These are phyloP conservation scores for Lachancea sp. DNA, from an alignment of 805 yeast genomes.

Conservation along the genomic window DNA sequence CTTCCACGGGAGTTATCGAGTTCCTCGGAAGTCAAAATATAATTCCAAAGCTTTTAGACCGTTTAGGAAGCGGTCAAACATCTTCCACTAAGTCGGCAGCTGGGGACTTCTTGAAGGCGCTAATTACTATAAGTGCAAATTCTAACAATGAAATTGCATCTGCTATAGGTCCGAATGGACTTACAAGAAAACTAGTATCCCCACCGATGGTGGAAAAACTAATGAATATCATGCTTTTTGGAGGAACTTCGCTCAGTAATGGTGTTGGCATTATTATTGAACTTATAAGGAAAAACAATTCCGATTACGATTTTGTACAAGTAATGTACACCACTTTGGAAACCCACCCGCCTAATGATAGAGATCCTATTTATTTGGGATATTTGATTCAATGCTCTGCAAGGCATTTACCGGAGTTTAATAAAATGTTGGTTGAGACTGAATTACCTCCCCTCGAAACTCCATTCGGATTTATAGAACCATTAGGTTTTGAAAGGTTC, in stretches of 20 bases:
- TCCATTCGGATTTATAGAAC: conserved; percentile 54
- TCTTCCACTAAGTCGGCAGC: conserved; percentile 85
- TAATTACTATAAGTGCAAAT: conserved; percentile 89
- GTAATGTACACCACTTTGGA: conserved; percentile 76
- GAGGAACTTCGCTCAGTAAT: conserved; percentile 84
- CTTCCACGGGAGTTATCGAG: conserved; percentile 81
- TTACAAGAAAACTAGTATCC: conserved; percentile 85
- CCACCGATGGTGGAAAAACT: conserved; percentile 58
- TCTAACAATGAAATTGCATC: conserved; percentile 81
- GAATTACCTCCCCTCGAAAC: conserved; percentile 35
- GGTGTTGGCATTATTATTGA: conserved; percentile 95
- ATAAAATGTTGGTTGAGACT: conserved; percentile 46
- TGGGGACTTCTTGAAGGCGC: conserved; percentile 90
- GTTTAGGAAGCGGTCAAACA: conserved; percentile 59
- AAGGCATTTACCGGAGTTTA: conserved; percentile 60
- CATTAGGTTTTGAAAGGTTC: conserved; percentile 88
- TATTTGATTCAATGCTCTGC: conserved; percentile 75
- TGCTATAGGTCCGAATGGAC: conserved; percentile 91
- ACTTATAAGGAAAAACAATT: conserved; percentile 88
- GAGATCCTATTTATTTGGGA: conserved; percentile 92
- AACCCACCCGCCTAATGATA: conserved; percentile 83
- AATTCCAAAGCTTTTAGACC: conserved; percentile 64
- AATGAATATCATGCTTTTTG: conserved; percentile 68
- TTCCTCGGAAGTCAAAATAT: conserved; percentile 64
- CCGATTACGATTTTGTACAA: conserved; percentile 89